Conservation (phyloP, 139 green algal species). For the Volvox africanus region DNA sequence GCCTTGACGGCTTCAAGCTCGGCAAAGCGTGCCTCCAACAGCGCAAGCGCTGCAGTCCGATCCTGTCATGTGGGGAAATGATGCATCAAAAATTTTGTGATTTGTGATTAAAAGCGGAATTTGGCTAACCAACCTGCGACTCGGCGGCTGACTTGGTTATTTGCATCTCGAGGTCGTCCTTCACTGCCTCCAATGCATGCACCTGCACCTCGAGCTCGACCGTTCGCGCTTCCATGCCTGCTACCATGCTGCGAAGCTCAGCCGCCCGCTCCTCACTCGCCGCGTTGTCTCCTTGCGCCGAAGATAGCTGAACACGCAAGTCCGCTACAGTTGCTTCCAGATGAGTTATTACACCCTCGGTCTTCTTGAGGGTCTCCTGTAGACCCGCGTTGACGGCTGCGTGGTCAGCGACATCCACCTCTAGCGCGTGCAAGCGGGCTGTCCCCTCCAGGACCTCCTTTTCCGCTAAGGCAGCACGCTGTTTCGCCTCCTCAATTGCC, state of each 20-base stretch:
- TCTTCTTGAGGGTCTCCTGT: neutral
- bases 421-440: neutral
- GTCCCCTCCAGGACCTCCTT: neutral
- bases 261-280: neutral
- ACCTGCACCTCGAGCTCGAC: neutral
- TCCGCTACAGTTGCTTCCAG: neutral
- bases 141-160: neutral
- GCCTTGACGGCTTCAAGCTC: constrained; percentile 23
- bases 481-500: neutral
- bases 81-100: neutral
- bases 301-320: neutral
- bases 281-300: neutral
- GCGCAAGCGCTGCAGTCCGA: neutral
- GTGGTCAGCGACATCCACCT: neutral
- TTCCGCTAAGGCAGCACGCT: neutral
- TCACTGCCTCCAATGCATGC: neutral
- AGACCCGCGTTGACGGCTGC: neutral
- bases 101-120: neutral
- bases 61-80: neutral
- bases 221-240: neutral
- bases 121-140: neutral
- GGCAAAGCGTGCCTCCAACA: neutral
- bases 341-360: neutral
- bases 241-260: neutral
- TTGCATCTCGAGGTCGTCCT: neutral